A percentile compares a stretch with the other conserved stretches of the same genome.
phyloP scores from a whole-genome alignment of 306 rosid species.

The Prinsepia uniflora region DNA sequence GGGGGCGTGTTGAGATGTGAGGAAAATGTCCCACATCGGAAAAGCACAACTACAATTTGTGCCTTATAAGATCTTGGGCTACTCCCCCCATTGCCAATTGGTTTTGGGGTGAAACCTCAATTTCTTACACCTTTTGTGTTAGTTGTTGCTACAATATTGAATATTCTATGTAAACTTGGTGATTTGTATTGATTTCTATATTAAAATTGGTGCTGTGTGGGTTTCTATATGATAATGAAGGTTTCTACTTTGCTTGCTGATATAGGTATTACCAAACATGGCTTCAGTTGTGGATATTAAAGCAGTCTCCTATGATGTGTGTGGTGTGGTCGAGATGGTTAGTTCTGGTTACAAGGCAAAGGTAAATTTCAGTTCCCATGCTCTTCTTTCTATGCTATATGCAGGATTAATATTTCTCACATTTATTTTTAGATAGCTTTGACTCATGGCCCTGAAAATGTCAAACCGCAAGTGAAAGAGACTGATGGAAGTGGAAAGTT shows the following conservation, averaged over 20 bases:
- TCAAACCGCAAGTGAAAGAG: conserved; percentile 79
- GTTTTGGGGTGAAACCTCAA: too few relatives aligned
- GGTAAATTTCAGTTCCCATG: conserved; percentile 39
- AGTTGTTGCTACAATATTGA: conserved; percentile 7
- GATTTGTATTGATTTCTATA: conserved; percentile 8
- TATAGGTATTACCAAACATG: conserved; percentile 96
- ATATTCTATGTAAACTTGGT: background rate
- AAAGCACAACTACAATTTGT: too few relatives aligned
- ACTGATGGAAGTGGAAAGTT: conserved; percentile 80
- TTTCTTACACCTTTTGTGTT: conserved; percentile 14
- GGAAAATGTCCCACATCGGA: too few relatives aligned
- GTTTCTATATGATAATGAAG: too few relatives aligned
- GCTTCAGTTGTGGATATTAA: conserved; percentile 75
- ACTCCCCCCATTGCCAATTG: too few relatives aligned
- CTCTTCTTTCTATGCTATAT: conserved; percentile 20
- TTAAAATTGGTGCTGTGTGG: background rate
- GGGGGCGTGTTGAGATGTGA: too few relatives aligned
- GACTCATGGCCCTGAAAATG: conserved; percentile 98
- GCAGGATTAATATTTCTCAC: conserved; percentile 23
- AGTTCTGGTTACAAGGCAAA: conserved; percentile 68
- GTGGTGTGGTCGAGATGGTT: conserved; percentile 77
- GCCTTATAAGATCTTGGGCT: too few relatives aligned
- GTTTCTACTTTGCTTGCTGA: conserved; percentile 21
- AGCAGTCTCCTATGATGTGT: conserved; percentile 76
- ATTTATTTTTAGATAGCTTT: conserved; percentile 66